Percentiles rank a stretch among this genome's conserved stretches.
Evolutionary conservation across 1,139 yeast genomes (phyloP).

Genomic region (Geotrichum bryndzae): DNA sequence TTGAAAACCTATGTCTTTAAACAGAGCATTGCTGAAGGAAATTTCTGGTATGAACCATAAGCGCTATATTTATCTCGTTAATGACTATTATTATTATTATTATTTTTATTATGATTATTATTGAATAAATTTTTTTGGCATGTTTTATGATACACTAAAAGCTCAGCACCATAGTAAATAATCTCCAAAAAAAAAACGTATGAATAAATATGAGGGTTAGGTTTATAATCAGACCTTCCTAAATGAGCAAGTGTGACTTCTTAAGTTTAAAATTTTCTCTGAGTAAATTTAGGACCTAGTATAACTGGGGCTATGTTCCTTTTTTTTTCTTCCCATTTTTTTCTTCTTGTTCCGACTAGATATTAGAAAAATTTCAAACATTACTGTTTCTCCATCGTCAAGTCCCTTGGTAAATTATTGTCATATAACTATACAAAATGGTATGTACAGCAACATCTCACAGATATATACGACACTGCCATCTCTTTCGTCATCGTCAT

Average conservation of each 20-base stretch:
- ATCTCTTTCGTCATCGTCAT: neutral
- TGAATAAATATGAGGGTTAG: neutral
- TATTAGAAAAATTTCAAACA: neutral
- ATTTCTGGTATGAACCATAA: no score
- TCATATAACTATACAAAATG: conserved; percentile 8
- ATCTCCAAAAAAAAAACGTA: neutral
- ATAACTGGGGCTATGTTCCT: neutral
- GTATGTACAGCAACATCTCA: neutral
- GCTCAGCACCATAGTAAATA: no score
- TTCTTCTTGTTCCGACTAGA: neutral
- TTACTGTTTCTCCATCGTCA: conserved; percentile 7
- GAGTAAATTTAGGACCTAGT: neutral
- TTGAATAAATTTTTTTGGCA: no score
- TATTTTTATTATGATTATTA: neutral
- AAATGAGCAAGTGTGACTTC: neutral
- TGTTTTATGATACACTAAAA: no score
- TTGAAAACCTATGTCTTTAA: no score
- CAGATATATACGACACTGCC: neutral
- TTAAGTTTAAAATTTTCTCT: neutral
- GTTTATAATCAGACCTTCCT: neutral
- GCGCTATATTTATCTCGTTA: no score
- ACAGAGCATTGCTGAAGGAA: no score
- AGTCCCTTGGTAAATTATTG: neutral
- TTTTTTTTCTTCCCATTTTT: neutral
- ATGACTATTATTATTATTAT: no score